A percentile compares a stretch with the other conserved stretches of the same genome.
Conservation (phyloP, 768 basidiomycete species). For the Phaffia tasmanica region DNA sequence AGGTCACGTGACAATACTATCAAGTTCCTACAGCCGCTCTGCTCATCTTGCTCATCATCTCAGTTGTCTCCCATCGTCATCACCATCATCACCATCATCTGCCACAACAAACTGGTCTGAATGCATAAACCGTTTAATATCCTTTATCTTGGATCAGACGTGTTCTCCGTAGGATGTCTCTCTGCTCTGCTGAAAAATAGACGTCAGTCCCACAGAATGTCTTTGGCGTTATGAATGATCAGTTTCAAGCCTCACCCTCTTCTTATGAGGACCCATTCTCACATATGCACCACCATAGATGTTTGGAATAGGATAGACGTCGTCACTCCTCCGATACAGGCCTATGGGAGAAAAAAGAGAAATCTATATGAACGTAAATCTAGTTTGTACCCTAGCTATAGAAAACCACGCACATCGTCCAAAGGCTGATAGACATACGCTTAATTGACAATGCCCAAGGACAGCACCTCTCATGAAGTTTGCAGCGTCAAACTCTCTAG, state of each 20-base stretch:
- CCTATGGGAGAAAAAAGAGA: conserved; percentile 50
- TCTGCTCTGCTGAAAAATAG: conserved; percentile 50
- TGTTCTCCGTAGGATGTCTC: conserved; percentile 70
- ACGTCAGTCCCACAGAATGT: conserved; percentile 43
- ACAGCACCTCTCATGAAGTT: conserved; percentile 58
- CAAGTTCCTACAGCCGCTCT: too few relatives aligned
- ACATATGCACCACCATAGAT: conserved; percentile 44
- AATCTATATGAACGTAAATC: conserved; percentile 12
- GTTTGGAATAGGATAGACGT: conserved; percentile 61
- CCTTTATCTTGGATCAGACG: conserved; percentile 77
- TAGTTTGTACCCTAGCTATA: conserved; percentile 42
- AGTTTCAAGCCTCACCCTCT: not conserved
- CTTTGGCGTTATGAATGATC: too few relatives aligned
- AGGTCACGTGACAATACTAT: too few relatives aligned
- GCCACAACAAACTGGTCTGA: conserved; percentile 16
- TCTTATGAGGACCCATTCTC: not conserved
- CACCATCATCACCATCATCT: conserved; percentile 11
- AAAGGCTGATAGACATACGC: conserved; percentile 2
- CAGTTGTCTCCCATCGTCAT: not conserved
- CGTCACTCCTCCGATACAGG: conserved; percentile 60
- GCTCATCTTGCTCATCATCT: too few relatives aligned
- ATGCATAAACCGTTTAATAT: conserved; percentile 50
- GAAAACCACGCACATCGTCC: not conserved
- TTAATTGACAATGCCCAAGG: conserved; percentile 8
- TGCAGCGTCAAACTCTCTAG: conserved; percentile 48